These are phyloP conservation scores for Camellia japonica DNA, from an alignment of 148 eudicot species.

Conservation along the genomic window DNA sequence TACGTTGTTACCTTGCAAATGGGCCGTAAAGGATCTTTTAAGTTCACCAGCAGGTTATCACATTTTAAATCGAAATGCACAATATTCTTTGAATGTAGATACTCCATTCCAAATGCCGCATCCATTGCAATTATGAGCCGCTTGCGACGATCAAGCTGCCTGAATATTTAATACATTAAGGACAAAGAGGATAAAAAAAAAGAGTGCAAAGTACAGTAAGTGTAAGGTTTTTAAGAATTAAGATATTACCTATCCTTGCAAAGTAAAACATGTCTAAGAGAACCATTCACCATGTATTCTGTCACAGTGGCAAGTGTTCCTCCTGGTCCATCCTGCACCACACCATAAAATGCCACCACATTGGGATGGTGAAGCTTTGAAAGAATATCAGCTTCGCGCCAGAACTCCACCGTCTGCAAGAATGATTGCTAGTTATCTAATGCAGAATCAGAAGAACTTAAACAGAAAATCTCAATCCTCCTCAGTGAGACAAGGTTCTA, in stretches of 20 bases:
- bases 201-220: background rate
- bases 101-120: conserved; percentile 96
- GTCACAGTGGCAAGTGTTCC: conserved; percentile 75
- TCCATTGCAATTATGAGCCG: conserved; percentile 82
- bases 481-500: background rate
- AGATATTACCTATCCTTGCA: conserved; percentile 67
- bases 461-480: background rate
- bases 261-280: conserved; percentile 68
- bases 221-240: background rate
- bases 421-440: conserved; percentile 6
- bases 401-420: conserved; percentile 62
- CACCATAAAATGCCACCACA: conserved; percentile 88
- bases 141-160: conserved; percentile 75
- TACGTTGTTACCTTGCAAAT: conserved; percentile 68
- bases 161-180: conserved; percentile 15
- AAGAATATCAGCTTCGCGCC: conserved; percentile 85
- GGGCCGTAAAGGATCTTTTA: conserved; percentile 76
- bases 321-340: conserved; percentile 87
- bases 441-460: background rate
- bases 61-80: conserved; percentile 92
- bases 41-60: conserved; percentile 81
- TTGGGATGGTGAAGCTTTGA: conserved; percentile 88
- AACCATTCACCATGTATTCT: conserved; percentile 86
- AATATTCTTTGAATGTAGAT: conserved; percentile 75
- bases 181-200: background rate